Evolutionary conservation across 2,329 filamentous ascomycete species (phyloP), one percentile per base, ranked within the genome.

Genomic region (Aaosphaeria pasadenensis): DNA sequence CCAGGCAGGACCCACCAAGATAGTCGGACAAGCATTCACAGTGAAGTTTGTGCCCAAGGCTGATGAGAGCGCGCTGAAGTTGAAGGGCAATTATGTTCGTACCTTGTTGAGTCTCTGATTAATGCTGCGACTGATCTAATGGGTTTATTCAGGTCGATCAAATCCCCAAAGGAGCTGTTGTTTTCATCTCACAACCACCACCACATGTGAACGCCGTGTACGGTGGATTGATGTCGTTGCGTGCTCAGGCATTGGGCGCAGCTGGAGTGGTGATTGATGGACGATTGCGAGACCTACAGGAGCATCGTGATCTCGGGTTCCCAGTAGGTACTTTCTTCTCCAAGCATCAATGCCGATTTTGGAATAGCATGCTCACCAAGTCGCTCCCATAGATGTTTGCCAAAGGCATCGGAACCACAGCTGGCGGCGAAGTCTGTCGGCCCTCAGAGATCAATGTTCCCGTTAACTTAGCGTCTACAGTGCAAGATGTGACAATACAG

Each of bases 231-330:
- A 81, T 81, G 79, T 74, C 74, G 28, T 72, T 71, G 3, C 69
- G 77, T 17, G 78, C 78, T 3, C 67, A 71, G 53, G 63, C 64
- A 5, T 66, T 68, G 39, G 72, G 73, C 5, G 77, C 76, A 1
- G 74, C 66, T 1, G 79, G 78, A 1, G 74, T 74, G 4, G 67
- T 81, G 9, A 74, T 82, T 31, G 78, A 81, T 57, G 79, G 79
- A 4, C 69, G 77, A 4, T 70, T 81, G 46, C 72, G 78, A 7
- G 78, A 81, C 55, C 60, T 82, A 29, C 71, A 78, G 52, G 78
- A 81, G 63, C 79, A 82, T 57, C 73, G 78, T 5, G 75, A 71
- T 24, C 58, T 80, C 17, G 60, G 62, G 0, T 80, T 70, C 47
- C 75, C 77, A 5, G 33, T 36, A 36, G 2, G 33, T 36, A 11